Base-by-base conservation (phyloP, 225 moss, liverwort and hornwort species). In the Takakia lepidozioides region DNA sequence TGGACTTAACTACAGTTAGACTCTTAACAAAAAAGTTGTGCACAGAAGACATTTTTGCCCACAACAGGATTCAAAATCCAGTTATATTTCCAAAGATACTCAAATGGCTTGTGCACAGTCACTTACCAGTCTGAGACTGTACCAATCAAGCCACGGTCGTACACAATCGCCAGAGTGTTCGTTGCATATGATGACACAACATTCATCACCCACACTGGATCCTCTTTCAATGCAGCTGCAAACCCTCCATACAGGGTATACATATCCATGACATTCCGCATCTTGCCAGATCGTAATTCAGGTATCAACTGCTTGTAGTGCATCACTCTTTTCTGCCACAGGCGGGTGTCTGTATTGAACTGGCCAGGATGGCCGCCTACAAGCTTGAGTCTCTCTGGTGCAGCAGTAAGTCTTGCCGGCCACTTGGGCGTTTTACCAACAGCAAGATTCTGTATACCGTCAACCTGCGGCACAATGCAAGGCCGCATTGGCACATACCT, bases 151-250 rank as follows among this genome's bases (percentile, higher is more conserved):
- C 89, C 89, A 29, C 89, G 64, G 42, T 90, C 89, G 17, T 52
- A 90, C 1, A 90, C 65, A 2, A 83, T 51, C 19, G 80, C 89
- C 2, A 90, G 74, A 0, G 89, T 74, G 52, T 85, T 85, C 7
- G 74, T 65, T 10, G 89, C 83, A 43, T 76, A 80, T 3, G 89
- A 80, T 8, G 89, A 90, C 22, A 83, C 85, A 39, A 90, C 89
- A 30, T 90, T 90, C 89, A 90, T 90, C 54, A 90, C 89, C 89
- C 89, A 90, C 5, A 90, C 80, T 9, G 77, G 76, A 23, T 85
- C 85, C 0, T 65, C 68, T 8, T 67, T 74, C 20, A 90, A 56
- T 4, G 89, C 83, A 3, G 89, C 85, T 2, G 89, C 89, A 17
- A 90, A 83, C 9, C 89, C 76, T 29, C 89, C 89, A 36, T 69